Evolutionary conservation across 2,329 filamentous ascomycete genomes (phyloP).

Genomic region (Nothopassalora personata): DNA sequence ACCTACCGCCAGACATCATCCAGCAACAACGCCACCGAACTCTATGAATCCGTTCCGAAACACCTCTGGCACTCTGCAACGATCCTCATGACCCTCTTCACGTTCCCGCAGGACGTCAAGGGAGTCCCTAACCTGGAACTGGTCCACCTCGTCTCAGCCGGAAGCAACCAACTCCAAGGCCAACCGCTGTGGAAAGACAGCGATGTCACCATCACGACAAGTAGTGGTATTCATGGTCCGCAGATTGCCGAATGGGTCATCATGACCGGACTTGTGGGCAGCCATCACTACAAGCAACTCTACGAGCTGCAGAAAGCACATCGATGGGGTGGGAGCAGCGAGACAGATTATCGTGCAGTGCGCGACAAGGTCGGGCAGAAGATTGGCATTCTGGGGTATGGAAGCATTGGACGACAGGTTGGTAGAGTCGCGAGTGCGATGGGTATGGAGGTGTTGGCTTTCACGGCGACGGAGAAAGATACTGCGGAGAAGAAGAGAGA

Average conservation of each 20-base stretch:
- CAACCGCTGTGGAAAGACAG: constrained; percentile 50
- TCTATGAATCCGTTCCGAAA: constrained; percentile 19
- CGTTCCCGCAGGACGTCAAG: constrained; percentile 38
- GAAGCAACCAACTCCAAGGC: constrained; percentile 50
- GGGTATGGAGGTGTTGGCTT: constrained; percentile 70
- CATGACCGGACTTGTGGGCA: constrained; percentile 55
- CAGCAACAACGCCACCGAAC: constrained; percentile 8
- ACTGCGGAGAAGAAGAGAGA: constrained; percentile 63
- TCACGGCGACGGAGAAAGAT: constrained; percentile 63
- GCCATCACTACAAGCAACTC: constrained; percentile 50
- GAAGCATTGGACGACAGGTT: constrained; percentile 56
- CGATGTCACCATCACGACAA: constrained; percentile 51
- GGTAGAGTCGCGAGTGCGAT: constrained; percentile 32
- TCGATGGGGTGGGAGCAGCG: constrained; percentile 42
- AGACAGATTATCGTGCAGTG: constrained; percentile 26
- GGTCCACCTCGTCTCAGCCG: constrained; percentile 55
- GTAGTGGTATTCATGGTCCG: constrained; percentile 55
- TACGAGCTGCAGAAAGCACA: constrained; percentile 55
- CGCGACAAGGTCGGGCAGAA: constrained; percentile 54
- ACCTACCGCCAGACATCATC: constrained; percentile 34
- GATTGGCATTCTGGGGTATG: constrained; percentile 58
- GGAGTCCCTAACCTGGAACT: constrained; percentile 41
- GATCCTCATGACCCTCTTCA: constrained; percentile 46
- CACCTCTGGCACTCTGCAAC: constrained; percentile 41
- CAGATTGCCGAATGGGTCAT: constrained; percentile 64